A percentile compares a stretch with the other conserved stretches of the same genome.
Evolutionary conservation across 768 basidiomycete genomes (phyloP).

Genomic region (Termitomyces sp.): DNA sequence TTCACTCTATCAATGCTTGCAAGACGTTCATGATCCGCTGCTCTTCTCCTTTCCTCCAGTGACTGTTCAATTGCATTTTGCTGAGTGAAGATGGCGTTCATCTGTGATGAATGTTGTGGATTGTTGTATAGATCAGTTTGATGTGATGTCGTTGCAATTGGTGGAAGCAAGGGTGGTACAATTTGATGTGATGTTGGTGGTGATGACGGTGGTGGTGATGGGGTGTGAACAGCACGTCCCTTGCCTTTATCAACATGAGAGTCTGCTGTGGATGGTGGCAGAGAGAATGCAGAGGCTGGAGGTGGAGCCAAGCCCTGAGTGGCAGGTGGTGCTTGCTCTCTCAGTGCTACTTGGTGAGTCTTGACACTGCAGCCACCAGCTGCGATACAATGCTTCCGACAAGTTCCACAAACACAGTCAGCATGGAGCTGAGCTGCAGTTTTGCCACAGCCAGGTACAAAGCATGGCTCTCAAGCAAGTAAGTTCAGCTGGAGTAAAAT

Average conservation of each 20-base stretch:
- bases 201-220: neutral
- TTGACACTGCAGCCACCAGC: neutral
- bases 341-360: neutral
- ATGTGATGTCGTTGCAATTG: neutral
- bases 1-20: neutral
- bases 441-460: neutral
- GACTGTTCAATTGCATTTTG: neutral
- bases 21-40: neutral
- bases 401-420: neutral
- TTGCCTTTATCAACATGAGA: neutral
- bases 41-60: neutral
- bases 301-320: neutral
- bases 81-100: neutral
- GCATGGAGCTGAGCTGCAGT: neutral
- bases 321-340: neutral
- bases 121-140: neutral
- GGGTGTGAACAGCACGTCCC: neutral
- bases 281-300: neutral
- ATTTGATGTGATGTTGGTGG: neutral
- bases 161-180: neutral
- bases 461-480: neutral
- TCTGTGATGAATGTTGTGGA: neutral
- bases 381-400: neutral
- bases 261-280: neutral
- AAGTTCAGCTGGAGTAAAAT: too few relatives aligned